Conservation (phyloP, 192 early-diverging fungal genomes). For the Umbelopsis vinacea region DNA sequence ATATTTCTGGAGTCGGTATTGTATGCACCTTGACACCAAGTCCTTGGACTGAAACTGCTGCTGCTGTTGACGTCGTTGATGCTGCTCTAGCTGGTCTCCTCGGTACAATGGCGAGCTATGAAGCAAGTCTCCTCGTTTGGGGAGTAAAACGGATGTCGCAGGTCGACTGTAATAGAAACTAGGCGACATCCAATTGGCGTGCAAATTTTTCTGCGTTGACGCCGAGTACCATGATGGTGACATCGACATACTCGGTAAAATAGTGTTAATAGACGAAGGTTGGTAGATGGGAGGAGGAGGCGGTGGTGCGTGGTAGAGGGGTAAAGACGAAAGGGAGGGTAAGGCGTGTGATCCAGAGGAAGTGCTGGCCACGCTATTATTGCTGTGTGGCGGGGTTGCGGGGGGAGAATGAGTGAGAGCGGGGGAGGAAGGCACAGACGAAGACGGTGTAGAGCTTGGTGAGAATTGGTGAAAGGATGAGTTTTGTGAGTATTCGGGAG, state of each 20-base stretch:
- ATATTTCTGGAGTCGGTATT: slow-evolving; percentile 35
- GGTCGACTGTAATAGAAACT: slow-evolving; percentile 44
- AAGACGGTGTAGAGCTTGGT: slow-evolving; percentile 5
- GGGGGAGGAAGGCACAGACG: slow-evolving; percentile 22
- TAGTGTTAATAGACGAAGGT: slow-evolving; percentile 29
- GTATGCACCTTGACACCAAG: slow-evolving; percentile 33
- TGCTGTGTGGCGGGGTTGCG: neutral
- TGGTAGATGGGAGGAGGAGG: slow-evolving; percentile 35
- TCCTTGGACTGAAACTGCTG: slow-evolving; percentile 27
- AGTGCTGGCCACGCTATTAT: neutral
- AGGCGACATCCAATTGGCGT: slow-evolving; percentile 40
- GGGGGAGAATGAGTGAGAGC: neutral
- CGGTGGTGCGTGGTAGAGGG: neutral
- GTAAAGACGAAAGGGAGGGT: neutral
- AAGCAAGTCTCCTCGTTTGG: slow-evolving; percentile 17
- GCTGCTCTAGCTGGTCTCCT: slow-evolving; percentile 12
- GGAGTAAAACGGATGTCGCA: slow-evolving; percentile 30
- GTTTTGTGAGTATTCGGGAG: slow-evolving; percentile 31
- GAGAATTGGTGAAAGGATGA: neutral
- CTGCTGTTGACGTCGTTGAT: slow-evolving; percentile 5
- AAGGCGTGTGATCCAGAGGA: neutral
- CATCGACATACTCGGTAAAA: slow-evolving; percentile 39
- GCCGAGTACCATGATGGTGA: slow-evolving; percentile 43
- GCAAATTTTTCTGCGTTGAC: slow-evolving; percentile 38
- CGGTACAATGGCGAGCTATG: neutral